phyloP scores from a whole-genome alignment of 495 filamentous ascomycete genomes.

The Astrothelium macrocarpum region DNA sequence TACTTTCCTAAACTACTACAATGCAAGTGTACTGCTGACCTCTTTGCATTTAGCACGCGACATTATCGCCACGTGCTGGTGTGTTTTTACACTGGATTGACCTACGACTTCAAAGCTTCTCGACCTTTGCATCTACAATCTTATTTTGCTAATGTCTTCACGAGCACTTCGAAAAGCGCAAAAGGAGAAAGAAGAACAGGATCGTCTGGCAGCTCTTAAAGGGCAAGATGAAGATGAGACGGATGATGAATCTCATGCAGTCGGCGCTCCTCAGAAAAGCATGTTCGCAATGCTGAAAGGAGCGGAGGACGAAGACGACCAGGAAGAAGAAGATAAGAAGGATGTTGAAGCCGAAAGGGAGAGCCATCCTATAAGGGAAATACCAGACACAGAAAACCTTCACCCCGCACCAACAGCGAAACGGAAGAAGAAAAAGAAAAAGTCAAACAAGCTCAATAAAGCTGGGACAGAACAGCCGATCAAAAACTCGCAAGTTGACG shows the following conservation, averaged over 20 bases:
- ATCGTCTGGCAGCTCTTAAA: slow-evolving; percentile 13
- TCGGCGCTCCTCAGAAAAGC: slow-evolving; percentile 36
- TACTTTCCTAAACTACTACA: no score
- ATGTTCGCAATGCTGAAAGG: slow-evolving; percentile 44
- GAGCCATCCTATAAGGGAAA: slow-evolving; percentile 12
- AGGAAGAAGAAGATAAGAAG: slow-evolving; percentile 17
- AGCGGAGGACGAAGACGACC: slow-evolving; percentile 34
- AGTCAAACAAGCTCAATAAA: slow-evolving; percentile 33
- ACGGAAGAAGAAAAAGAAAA: slow-evolving; percentile 42
- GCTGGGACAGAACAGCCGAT: slow-evolving; percentile 11
- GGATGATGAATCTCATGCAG: slow-evolving; percentile 28
- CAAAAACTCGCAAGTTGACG: slow-evolving; percentile 63
- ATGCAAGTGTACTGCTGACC: no score
- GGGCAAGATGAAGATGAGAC: slow-evolving; percentile 18
- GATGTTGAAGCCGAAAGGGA: not conserved
- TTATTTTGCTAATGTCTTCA: slow-evolving; percentile 22
- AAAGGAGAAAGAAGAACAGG: slow-evolving; percentile 23
- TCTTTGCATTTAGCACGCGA: no score
- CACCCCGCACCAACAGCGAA: slow-evolving; percentile 21
- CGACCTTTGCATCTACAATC: no score
- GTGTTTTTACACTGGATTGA: not conserved
- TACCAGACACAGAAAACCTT: not conserved
- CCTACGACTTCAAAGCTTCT: no score
- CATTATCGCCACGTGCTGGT: no score
- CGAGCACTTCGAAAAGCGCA: slow-evolving; percentile 24